phyloP scores from a whole-genome alignment of 495 filamentous ascomycete genomes.

The Massariosphaeria phaeospora region DNA sequence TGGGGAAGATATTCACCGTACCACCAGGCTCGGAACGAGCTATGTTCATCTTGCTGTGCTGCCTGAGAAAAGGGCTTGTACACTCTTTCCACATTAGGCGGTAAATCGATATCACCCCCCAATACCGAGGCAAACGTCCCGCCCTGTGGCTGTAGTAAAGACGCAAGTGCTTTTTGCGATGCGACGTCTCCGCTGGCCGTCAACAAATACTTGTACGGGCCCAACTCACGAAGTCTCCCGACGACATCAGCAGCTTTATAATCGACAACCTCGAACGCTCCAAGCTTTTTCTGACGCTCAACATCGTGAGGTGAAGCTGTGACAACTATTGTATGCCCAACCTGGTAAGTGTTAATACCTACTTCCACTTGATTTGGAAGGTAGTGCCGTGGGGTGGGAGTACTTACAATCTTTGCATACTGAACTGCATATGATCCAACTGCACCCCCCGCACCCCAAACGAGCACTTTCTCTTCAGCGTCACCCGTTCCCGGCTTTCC shows the following conservation, averaged over 20 bases:
- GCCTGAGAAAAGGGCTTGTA: conserved; percentile 26
- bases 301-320: conserved; percentile 25
- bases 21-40: conserved; percentile 26
- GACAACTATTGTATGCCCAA: conserved; percentile 30
- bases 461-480: conserved; percentile 19
- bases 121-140: conserved; percentile 24
- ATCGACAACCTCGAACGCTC: conserved; percentile 29
- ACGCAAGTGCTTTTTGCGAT: conserved; percentile 26
- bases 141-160: conserved; percentile 25
- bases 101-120: conserved; percentile 24
- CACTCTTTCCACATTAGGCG: conserved; percentile 27
- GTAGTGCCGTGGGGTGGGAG: neutral
- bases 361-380: neutral
- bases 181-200: conserved; percentile 24
- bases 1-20: conserved; percentile 28
- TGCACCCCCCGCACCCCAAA: conserved; percentile 30
- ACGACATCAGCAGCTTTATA: conserved; percentile 27
- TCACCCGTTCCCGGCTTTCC: conserved; percentile 20
- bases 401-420: conserved; percentile 28
- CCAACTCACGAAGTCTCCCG: conserved; percentile 17
- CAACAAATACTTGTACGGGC: conserved; percentile 28
- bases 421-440: conserved; percentile 28
- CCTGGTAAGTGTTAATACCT: conserved; percentile 24
- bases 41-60: conserved; percentile 16
- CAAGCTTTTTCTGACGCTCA: conserved; percentile 27